phyloP scores from a whole-genome alignment of 768 basidiomycete species.

The Lentinula sp. region DNA sequence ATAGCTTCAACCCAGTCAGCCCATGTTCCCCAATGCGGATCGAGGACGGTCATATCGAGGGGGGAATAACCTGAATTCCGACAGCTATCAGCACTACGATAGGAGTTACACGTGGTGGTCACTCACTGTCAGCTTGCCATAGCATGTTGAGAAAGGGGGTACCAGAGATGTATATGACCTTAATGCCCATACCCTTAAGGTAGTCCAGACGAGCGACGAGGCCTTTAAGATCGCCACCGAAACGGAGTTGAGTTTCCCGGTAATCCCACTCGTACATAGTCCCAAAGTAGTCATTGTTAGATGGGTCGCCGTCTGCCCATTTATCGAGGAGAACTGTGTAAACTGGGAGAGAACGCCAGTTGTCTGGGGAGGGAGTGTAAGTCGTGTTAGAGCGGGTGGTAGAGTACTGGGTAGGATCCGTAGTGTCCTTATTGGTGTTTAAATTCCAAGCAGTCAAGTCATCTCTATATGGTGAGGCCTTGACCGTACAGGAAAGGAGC shows the following conservation, averaged over 20 bases:
- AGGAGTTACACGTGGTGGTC: not conserved
- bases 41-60: slow-evolving; percentile 83
- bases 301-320: slow-evolving; percentile 89
- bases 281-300: slow-evolving; percentile 86
- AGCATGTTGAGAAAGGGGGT: slow-evolving; percentile 93
- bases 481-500: slow-evolving; percentile 17
- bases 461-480: slow-evolving; percentile 62
- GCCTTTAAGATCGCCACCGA: slow-evolving; percentile 85
- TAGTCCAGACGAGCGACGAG: slow-evolving; percentile 76
- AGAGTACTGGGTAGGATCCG: slow-evolving; percentile 59
- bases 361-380: slow-evolving; percentile 77
- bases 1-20: slow-evolving; percentile 74
- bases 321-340: slow-evolving; percentile 89
- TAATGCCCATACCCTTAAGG: slow-evolving; percentile 85
- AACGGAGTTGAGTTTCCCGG: slow-evolving; percentile 84
- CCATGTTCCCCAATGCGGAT: slow-evolving; percentile 89
- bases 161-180: slow-evolving; percentile 85
- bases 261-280: slow-evolving; percentile 80
- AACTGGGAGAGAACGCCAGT: slow-evolving; percentile 77
- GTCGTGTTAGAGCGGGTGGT: slow-evolving; percentile 53
- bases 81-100: slow-evolving; percentile 5
- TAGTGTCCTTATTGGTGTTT: slow-evolving; percentile 70
- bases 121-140: slow-evolving; percentile 93
- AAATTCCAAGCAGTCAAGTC: slow-evolving; percentile 71
- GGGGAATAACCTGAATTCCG: slow-evolving; percentile 75